Conservation (phyloP, 441 rosid genomes). For the Kokia cookei region DNA sequence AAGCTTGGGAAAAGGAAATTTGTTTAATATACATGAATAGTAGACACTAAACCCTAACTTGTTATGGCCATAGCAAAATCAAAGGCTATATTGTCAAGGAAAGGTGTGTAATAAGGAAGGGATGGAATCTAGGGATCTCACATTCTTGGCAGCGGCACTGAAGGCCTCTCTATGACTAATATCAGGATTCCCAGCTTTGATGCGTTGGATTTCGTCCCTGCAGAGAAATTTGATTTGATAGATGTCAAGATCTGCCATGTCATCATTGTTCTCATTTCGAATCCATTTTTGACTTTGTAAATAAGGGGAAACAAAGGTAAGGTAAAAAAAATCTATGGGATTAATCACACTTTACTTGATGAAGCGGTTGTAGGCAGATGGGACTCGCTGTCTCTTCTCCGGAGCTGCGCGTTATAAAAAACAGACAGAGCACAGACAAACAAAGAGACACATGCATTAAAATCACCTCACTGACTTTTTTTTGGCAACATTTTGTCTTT, state of each 20-base stretch:
- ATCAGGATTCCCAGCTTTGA: slow-evolving; percentile 95
- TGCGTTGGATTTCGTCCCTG: slow-evolving; percentile 99
- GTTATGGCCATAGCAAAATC: background rate
- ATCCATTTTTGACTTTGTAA: background rate
- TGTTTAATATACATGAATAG: background rate
- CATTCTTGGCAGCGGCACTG: slow-evolving; percentile 98
- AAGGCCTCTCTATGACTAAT: slow-evolving; percentile 98
- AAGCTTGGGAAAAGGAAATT: no score
- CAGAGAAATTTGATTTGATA: background rate
- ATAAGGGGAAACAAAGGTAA: background rate
- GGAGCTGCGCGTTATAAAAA: slow-evolving; percentile 62
- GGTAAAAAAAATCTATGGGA: background rate
- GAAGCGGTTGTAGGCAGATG: slow-evolving; percentile 98
- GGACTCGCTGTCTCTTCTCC: slow-evolving; percentile 99
- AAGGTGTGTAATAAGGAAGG: background rate
- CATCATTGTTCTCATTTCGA: background rate
- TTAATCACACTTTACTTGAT: slow-evolving; percentile 63
- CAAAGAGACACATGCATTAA: slow-evolving; percentile 39
- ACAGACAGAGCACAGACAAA: slow-evolving; percentile 41
- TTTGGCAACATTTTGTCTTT: background rate
- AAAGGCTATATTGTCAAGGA: background rate
- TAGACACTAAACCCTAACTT: background rate
- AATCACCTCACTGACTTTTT: slow-evolving; percentile 41
- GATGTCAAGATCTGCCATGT: slow-evolving; percentile 10
- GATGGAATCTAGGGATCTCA: slow-evolving; percentile 30